Conservation (phyloP, 225 moss, liverwort and hornwort genomes). For the Rhytidiadelphus loreus region DNA sequence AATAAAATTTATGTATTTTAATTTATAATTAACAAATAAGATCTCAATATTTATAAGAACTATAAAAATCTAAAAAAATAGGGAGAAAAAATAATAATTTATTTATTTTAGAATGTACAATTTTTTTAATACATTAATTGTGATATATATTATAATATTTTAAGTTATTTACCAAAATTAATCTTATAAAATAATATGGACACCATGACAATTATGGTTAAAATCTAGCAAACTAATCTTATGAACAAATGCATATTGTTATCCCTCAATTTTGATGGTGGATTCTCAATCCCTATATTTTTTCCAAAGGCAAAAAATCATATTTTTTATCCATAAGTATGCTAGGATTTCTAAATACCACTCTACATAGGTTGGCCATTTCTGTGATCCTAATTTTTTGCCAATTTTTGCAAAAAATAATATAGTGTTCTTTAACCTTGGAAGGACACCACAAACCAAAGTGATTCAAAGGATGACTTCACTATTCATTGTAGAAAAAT, state of each 20-base stretch:
- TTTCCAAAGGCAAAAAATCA: neutral
- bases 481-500: neutral
- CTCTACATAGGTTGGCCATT: neutral
- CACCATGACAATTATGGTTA: neutral
- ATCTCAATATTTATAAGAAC: neutral
- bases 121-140: neutral
- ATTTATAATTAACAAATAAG: neutral
- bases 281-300: rapidly evolving
- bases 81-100: no score
- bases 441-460: rapidly evolving
- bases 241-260: neutral
- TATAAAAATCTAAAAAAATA: neutral
- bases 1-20: neutral
- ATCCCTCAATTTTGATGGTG: neutral
- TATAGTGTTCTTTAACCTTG: neutral
- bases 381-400: neutral
- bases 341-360: neutral
- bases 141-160: no score
- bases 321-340: neutral
- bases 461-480: neutral
- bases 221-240: neutral
- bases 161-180: neutral
- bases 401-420: neutral
- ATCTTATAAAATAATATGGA: neutral
- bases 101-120: neutral